A percentile compares a stretch with the other conserved stretches of the same genome.
Conservation (phyloP, 805 yeast genomes). For the Deakozyma indianensis region DNA sequence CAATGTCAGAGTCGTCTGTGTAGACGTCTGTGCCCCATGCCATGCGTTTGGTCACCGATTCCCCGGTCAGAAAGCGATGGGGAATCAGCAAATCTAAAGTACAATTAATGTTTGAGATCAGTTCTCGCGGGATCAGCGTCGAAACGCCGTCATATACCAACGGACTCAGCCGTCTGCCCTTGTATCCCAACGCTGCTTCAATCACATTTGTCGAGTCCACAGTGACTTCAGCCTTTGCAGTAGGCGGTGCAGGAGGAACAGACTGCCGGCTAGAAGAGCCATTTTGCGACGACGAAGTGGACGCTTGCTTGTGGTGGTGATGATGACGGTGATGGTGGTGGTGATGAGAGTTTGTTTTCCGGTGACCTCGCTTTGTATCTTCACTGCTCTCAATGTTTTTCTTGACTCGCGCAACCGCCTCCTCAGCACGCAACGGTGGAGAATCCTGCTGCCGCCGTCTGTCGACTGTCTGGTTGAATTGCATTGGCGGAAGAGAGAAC, state of each 20-base stretch:
- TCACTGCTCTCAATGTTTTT: constrained; percentile 7
- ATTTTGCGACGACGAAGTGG: not conserved
- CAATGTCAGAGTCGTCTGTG: constrained; percentile 84
- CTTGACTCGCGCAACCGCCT: constrained; percentile 22
- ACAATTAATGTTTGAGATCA: constrained; percentile 20
- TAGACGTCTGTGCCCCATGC: constrained; percentile 91
- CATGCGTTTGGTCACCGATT: constrained; percentile 29
- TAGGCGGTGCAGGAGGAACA: constrained; percentile 7
- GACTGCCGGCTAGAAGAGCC: constrained; percentile 3
- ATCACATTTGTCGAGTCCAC: constrained; percentile 29
- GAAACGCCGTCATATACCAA: constrained; percentile 28
- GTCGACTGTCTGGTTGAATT: constrained; percentile 14
- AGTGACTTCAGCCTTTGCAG: constrained; percentile 14
- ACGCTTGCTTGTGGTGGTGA: constrained; percentile 6
- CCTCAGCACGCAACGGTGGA: constrained; percentile 22
- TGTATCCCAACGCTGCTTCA: constrained; percentile 26
- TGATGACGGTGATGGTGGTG: constrained; percentile 14
- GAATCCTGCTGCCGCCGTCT: constrained; percentile 9
- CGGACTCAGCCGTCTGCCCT: constrained; percentile 36
- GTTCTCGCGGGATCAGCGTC: constrained; percentile 13
- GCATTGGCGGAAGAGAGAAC: constrained; percentile 16
- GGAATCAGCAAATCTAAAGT: constrained; percentile 46
- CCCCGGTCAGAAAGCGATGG: constrained; percentile 25
- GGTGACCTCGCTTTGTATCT: constrained; percentile 6
- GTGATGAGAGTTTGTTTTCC: constrained; percentile 9